Evolutionary conservation across 345 rosid genomes (phyloP), one percentile per base, ranked within the genome.

Genomic region (Citrus maxima): DNA sequence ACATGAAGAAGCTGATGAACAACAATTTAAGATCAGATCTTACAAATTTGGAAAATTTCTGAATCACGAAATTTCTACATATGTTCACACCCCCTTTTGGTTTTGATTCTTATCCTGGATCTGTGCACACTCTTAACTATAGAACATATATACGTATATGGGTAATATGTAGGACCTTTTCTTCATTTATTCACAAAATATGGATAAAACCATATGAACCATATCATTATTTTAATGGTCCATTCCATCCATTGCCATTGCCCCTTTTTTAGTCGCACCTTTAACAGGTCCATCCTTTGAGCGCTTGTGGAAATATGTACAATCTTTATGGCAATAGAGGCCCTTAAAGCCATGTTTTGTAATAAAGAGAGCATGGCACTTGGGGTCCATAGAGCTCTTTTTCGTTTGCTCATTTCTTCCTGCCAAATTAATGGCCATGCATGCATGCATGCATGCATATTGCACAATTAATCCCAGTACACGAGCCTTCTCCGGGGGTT

Each of bases 301-400:
- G 10, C 25, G 6, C 25, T 38, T 60, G 27, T 42, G 59, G 55
- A 63, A 9, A 14, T 0, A 28, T 19, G 28, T 0, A 16, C 35
- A 18, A 73, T 60, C 24, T 38, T 37, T 38, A 24, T 35, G 68
- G 42, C 37, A 24, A 38, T 9, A 40, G 56, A 25, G 22, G 22
- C 14, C 54, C 0, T 14, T n/a, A 30, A 28, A 55, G 75, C 62
- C 10, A 0, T 56, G 25, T 8, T 34, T 27, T 73, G 28, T 58
- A 59, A 58, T 58, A 74, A n/a, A 58, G 66, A 30, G 55, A 73
- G 76, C 34, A 59, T 32, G 66, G 76, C 55, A 72, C 34, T 72
- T 55, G 46, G 63, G 75, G 64, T 54, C 64, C 64, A 54, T 18
- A 30, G 10, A 2, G 6, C 37, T 13, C 2, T 16, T 49, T 46